phyloP scores from a whole-genome alignment of 306 rosid genomes.

The Cucurbita ficifolia region DNA sequence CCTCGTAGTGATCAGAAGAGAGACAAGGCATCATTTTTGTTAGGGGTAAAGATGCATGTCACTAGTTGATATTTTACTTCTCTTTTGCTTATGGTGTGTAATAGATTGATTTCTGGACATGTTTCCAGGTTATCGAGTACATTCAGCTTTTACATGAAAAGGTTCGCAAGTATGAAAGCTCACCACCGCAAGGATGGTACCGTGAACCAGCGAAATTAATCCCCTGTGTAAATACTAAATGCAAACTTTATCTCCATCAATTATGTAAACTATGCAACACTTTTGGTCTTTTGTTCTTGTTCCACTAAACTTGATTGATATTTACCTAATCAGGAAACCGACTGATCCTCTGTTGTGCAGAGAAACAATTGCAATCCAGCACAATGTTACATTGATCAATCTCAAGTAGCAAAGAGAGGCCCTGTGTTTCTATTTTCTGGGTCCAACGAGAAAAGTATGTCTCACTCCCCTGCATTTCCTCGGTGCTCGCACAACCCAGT shows the following conservation, averaged over 20 bases:
- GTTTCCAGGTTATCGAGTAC: conserved; percentile 69
- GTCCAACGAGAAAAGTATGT: conserved; percentile 40
- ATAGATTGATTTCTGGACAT: not conserved
- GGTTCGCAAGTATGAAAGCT: conserved; percentile 60
- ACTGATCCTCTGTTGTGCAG: conserved; percentile 22
- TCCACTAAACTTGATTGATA: not conserved
- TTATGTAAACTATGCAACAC: not conserved
- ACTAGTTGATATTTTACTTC: not conserved
- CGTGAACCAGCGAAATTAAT: conserved; percentile 47
- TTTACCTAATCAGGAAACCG: not conserved
- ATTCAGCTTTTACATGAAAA: conserved; percentile 85
- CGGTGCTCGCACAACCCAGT: conserved; percentile 24
- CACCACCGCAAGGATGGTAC: conserved; percentile 60
- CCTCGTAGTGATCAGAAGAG: conserved; percentile 96
- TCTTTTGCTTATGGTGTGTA: not conserved
- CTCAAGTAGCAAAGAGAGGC: conserved; percentile 32
- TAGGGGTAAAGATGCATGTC: conserved; percentile 44
- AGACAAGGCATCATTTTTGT: conserved; percentile 90
- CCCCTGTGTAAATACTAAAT: conserved; percentile 46
- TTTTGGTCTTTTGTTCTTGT: not conserved
- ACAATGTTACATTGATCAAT: conserved; percentile 40
- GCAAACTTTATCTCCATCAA: not conserved
- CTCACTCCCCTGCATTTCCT: conserved; percentile 26
- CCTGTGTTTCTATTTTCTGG: conserved; percentile 45
- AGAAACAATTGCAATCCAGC: conserved; percentile 39